phyloP scores from a whole-genome alignment of 495 filamentous ascomycete genomes.

The Recurvomyces mirabilis region DNA sequence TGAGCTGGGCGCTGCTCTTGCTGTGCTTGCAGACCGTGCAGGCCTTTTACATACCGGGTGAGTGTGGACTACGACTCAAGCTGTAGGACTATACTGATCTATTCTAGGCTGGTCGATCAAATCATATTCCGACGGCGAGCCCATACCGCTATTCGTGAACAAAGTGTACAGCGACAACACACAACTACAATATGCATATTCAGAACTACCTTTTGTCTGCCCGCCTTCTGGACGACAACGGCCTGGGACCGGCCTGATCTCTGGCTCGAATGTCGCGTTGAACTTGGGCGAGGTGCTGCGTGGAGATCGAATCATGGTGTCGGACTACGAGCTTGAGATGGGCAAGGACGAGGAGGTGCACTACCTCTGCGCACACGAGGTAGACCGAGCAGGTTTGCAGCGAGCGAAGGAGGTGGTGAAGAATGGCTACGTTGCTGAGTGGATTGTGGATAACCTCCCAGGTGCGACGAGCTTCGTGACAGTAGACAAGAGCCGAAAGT shows the following conservation, averaged over 20 bases:
- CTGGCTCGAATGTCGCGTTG: slow-evolving; percentile 69
- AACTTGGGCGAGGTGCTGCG: slow-evolving; percentile 91
- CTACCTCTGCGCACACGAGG: slow-evolving; percentile 58
- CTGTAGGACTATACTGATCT: slow-evolving; percentile 14
- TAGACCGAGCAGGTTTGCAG: slow-evolving; percentile 55
- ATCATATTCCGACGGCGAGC: slow-evolving; percentile 67
- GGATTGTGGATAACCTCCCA: slow-evolving; percentile 93
- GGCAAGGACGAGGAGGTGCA: slow-evolving; percentile 65
- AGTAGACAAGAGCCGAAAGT: slow-evolving; percentile 75
- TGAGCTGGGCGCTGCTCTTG: slow-evolving; percentile 22
- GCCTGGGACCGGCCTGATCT: slow-evolving; percentile 59
- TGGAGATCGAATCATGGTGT: slow-evolving; percentile 80
- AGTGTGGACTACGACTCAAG: slow-evolving; percentile 15
- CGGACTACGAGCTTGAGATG: slow-evolving; percentile 79
- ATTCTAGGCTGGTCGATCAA: slow-evolving; percentile 47
- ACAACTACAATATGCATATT: slow-evolving; percentile 88
- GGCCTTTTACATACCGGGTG: slow-evolving; percentile 75
- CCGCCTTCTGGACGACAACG: slow-evolving; percentile 62
- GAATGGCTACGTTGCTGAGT: slow-evolving; percentile 82
- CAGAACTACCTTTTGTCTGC: slow-evolving; percentile 84
- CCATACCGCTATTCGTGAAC: slow-evolving; percentile 83
- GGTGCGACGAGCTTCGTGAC: slow-evolving; percentile 90
- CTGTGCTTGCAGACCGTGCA: slow-evolving; percentile 36
- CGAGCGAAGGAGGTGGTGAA: slow-evolving; percentile 63
- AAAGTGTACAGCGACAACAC: slow-evolving; percentile 91